Percentiles rank a stretch among this genome's conserved stretches.
Conservation (phyloP, 176 grass and related monocot species). For the Carex cristatella region DNA sequence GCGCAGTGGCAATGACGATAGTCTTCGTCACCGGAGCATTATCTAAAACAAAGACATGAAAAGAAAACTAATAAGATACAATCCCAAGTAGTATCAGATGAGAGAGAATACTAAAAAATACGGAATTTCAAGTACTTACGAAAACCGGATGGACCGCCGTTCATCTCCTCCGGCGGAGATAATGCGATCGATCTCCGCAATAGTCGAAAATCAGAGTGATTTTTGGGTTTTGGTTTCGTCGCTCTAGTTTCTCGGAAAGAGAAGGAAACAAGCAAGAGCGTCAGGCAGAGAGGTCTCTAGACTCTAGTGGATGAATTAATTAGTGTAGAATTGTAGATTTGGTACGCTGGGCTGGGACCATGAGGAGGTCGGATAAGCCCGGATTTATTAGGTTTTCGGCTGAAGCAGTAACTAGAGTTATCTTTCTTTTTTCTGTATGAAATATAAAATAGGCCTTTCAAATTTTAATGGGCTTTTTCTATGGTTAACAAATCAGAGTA, state of each 20-base stretch:
- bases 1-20: conserved; percentile 49
- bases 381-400: neutral
- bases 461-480: neutral
- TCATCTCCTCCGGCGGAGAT: conserved; percentile 47
- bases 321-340: neutral
- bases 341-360: neutral
- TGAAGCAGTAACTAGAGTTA: neutral
- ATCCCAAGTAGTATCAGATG: neutral
- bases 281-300: neutral
- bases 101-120: neutral
- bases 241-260: neutral
- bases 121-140: conserved; percentile 33
- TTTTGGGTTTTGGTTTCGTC: neutral
- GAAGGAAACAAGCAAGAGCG: neutral
- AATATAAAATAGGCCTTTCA: neutral
- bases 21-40: conserved; percentile 84
- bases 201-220: neutral
- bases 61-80: neutral
- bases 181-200: neutral
- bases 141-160: conserved; percentile 76
- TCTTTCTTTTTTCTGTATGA: neutral
- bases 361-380: neutral
- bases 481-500: neutral
- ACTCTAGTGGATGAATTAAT: neutral
- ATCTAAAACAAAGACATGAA: conserved; percentile 30